phyloP scores from a whole-genome alignment of 768 basidiomycete species.

The Flagelloscypha sp. region DNA sequence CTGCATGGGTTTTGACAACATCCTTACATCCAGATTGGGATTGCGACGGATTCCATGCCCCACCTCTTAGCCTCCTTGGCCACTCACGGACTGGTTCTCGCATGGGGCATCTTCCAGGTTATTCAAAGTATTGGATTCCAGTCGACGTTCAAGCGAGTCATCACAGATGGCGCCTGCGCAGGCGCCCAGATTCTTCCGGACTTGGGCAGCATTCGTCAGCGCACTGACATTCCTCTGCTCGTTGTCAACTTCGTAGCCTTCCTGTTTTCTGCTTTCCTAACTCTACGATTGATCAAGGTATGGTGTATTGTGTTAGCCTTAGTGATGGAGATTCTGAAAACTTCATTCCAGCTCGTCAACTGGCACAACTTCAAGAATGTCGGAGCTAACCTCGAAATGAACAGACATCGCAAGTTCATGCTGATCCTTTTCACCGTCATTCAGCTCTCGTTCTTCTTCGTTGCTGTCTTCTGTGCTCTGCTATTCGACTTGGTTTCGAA shows the following conservation, averaged over 20 bases:
- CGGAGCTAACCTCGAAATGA: conserved; percentile 38
- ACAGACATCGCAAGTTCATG: conserved; percentile 36
- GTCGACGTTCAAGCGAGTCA: too few species aligned
- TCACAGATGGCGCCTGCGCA: too few species aligned
- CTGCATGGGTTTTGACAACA: too few species aligned
- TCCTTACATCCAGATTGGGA: too few species aligned
- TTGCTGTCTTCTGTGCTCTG: conserved; percentile 31
- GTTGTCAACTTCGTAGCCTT: conserved; percentile 32
- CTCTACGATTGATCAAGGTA: conserved; percentile 40
- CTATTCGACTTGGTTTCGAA: conserved; percentile 43
- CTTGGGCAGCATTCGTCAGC: too few species aligned
- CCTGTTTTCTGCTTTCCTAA: conserved; percentile 30
- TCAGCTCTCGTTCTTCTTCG: conserved; percentile 42
- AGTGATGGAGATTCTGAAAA: too few species aligned
- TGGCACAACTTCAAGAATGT: conserved; percentile 50
- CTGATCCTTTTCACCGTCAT: conserved; percentile 35
- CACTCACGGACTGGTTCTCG: too few species aligned
- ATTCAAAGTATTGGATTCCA: too few species aligned
- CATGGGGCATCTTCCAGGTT: too few species aligned
- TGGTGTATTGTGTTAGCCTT: neutral
- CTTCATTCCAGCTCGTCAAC: conserved; percentile 37
- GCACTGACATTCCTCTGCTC: conserved; percentile 36
- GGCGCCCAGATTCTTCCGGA: too few species aligned
- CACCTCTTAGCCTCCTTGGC: too few species aligned
- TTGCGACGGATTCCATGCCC: too few species aligned